Percentiles rank a stretch among this genome's conserved stretches.
Evolutionary conservation across 192 early-diverging fungal species (phyloP).

Genomic region (Obelidium mucronatum): DNA sequence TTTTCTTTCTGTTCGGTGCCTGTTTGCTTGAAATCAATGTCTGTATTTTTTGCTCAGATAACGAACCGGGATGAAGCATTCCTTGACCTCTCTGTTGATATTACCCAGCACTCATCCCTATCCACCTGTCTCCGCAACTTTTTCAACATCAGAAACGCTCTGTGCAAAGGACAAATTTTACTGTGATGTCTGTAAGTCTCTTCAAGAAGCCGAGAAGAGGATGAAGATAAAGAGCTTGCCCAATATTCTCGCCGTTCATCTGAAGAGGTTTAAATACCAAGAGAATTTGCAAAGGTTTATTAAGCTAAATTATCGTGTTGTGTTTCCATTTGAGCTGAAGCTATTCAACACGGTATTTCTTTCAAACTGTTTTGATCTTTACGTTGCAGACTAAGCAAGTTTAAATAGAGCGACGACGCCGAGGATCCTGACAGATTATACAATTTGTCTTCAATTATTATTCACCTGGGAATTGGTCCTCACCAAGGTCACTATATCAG

Average conservation of each 20-base stretch:
- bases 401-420: conserved; percentile 70
- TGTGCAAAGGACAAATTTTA: conserved; percentile 98
- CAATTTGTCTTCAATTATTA: conserved; percentile 86
- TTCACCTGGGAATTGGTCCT: conserved; percentile 96
- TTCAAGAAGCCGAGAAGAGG: conserved; percentile 96
- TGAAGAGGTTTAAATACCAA: conserved; percentile 99
- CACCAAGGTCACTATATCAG: conserved; percentile 97
- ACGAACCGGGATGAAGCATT: conserved; percentile 95
- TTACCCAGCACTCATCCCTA: conserved; percentile 95
- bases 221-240: conserved; percentile 96
- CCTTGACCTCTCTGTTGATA: conserved; percentile 95
- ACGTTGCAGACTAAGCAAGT: background rate
- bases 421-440: conserved; percentile 88
- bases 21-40: too few relatives aligned
- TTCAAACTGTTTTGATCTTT: background rate
- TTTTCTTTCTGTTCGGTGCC: too few relatives aligned
- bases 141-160: conserved; percentile 83
- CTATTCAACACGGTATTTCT: conserved; percentile 87
- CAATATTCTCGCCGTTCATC: conserved; percentile 92
- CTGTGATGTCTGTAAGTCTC: conserved; percentile 91
- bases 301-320: conserved; percentile 94
- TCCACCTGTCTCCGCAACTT: conserved; percentile 94
- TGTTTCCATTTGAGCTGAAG: conserved; percentile 92
- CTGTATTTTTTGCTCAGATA: too few relatives aligned
- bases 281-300: conserved; percentile 89